Base-by-base conservation (phyloP, 371 early-diverging fungal species). In the Mucor piriformis region DNA sequence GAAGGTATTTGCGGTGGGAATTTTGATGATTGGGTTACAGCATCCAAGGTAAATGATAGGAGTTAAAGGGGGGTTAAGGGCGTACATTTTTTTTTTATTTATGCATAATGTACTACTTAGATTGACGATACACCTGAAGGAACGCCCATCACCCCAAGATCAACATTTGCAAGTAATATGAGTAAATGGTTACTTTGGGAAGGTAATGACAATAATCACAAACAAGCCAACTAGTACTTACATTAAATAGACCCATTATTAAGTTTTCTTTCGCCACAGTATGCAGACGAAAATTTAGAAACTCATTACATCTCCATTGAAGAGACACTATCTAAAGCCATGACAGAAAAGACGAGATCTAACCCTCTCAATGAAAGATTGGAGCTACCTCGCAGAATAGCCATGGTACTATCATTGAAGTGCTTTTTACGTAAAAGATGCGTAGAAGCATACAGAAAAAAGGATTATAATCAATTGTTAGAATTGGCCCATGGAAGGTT, bases 171-270 rank as follows among this genome's bases (percentile, higher is more conserved):
- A 12, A 87, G 88, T 12, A 94, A 94, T 59, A 77, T 86, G 50
- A 88, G 92, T 66, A 94, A 94, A 70, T 93, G 90, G 84, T 61
- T 93, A 8, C 72, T 94, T 24, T 94, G 94, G 94, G 92, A 92
- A 80, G 87, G 85, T 86, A 79, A 15, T 2, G 24, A 12, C 27
- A 21, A 33, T 50, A 43, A 50, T 3, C 11, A 46, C 4, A 5
- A 13, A 37, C 6, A 37, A 37, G 38, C 15, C 38, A n/a, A 15
- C 12, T 37, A 15, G 11, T 37, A 15, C n/a, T n/a, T 37, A 37
- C 12, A 37, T 0, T 13, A 24, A 46, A 6, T 33, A 86, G 94
- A 94, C 68, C 93, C 93, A 3, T 76, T 92, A 50, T 71, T 89
- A 38, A 73, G 84, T 5, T 88, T 92, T 49, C 74, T 92, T 50